phyloP scores from a whole-genome alignment of 352 stramenopile species.

The Pythium phragmitis region DNA sequence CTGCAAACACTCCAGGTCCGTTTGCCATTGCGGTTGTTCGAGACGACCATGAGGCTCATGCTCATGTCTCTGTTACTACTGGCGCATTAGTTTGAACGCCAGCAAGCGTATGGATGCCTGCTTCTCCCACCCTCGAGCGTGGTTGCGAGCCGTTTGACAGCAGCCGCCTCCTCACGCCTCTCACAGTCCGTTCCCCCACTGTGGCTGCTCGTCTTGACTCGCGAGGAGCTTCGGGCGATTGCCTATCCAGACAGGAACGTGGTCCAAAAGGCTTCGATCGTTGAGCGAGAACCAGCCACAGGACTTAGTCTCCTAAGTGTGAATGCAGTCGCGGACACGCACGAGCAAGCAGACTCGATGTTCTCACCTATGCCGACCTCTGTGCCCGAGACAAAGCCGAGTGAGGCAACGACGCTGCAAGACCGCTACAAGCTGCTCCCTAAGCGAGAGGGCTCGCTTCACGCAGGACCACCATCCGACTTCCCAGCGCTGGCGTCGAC shows the following conservation, averaged over 20 bases:
- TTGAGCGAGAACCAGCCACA: neutral
- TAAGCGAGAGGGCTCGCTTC: neutral
- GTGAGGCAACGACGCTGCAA: neutral
- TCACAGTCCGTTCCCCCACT: neutral
- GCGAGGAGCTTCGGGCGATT: neutral
- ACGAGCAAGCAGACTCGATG: neutral
- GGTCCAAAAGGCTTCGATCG: neutral
- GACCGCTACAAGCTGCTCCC: conserved; percentile 19
- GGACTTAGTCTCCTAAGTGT: neutral
- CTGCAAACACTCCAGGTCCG: neutral
- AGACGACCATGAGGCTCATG: neutral
- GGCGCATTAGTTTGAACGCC: neutral
- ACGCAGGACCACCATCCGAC: neutral
- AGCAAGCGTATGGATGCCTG: neutral
- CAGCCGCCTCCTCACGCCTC: neutral
- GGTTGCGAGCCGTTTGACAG: neutral
- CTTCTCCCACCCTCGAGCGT: neutral
- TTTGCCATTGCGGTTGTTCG: neutral
- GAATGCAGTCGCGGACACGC: neutral
- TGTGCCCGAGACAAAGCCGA: neutral
- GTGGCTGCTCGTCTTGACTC: neutral
- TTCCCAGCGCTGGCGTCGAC: neutral
- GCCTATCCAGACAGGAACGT: neutral
- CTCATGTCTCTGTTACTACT: neutral
- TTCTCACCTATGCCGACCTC: neutral